phyloP scores from a whole-genome alignment of 2,329 filamentous ascomycete species.

The Sporothrix globosa region DNA sequence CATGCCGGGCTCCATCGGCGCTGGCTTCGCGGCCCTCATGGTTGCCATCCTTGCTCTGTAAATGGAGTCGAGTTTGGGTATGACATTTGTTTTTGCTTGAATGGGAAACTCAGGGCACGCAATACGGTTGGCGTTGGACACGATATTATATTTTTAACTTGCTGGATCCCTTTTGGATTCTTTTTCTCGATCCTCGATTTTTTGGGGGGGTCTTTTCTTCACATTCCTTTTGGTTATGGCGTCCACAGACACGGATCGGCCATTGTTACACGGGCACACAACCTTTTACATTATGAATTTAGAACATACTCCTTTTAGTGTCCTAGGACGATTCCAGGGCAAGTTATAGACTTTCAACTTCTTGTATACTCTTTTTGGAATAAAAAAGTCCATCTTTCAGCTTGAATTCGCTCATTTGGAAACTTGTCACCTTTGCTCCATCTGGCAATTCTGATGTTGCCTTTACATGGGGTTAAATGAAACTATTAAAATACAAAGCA shows the following conservation, averaged over 20 bases:
- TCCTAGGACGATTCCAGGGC: neutral
- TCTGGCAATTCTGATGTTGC: neutral
- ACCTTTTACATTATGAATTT: conserved; percentile 9
- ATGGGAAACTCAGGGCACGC: conserved; percentile 3
- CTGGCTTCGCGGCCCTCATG: conserved; percentile 42
- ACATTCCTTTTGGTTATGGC: neutral
- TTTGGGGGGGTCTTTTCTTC: neutral
- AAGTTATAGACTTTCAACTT: conserved; percentile 9
- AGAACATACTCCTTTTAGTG: neutral
- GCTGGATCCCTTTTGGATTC: conserved; percentile 4
- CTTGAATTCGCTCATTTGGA: conserved; percentile 14
- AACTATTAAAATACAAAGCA: conserved; percentile 8
- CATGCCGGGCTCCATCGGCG: conserved; percentile 40
- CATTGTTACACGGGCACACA: neutral
- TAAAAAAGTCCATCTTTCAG: conserved; percentile 8
- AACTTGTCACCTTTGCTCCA: neutral
- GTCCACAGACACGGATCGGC: neutral
- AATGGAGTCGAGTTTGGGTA: conserved; percentile 29
- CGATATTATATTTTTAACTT: conserved; percentile 2
- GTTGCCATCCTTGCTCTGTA: conserved; percentile 43
- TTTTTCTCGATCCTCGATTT: neutral
- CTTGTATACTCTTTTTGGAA: neutral
- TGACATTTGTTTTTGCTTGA: conserved; percentile 8
- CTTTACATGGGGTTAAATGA: neutral
- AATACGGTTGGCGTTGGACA: conserved; percentile 21